Evolutionary conservation across 2,329 filamentous ascomycete species (phyloP), one percentile per base, ranked within the genome.

Genomic region (Venturia effusa): DNA sequence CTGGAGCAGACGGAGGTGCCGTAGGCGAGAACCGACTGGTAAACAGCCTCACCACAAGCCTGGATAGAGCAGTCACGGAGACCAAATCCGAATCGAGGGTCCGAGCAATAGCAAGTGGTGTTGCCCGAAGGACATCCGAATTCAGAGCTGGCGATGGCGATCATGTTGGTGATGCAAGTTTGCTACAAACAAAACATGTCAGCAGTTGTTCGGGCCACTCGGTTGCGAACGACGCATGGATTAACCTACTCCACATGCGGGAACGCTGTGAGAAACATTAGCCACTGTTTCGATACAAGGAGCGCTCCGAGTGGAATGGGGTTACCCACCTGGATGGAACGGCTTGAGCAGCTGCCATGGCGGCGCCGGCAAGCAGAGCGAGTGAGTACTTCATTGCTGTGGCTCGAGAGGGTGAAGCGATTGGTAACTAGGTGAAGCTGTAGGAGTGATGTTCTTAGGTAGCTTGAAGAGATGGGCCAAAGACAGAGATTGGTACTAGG

Each of bases 121-220:
- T 80, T 77, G 17, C 70, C 70, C 15, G 65, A 22, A 19, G 67
- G 27, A 69, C 79, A 81, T 64, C 74, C 75, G 66, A 80, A 77
- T 24, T 70, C 8, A 37, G 68, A 66, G 59, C 69, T 65, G 63
- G 77, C 76, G 65, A 76, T 73, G 43, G 32, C 66, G 65, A 78
- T 67, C 78, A 81, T 80, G 75, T 79, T 79, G 72, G 67, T 74
- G 68, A 79, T 70, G 67, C 79, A 81, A 39, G 71, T 69, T 71
- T 72, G 71, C 74, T 76, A 13, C 5, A 13, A 64, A 34, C 30
- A 24, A 39, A 45, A 27, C 51, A 45, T 27, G 24, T 34, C 7
- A 54, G 62, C 54, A 17, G 41, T 34, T 30, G 7, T 45, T 27
- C n/a, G 48, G 37, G 22, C 57, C 43, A 19, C 1, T 22, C 55